phyloP scores from a whole-genome alignment of 306 rosid species.

The Prunus davidiana region DNA sequence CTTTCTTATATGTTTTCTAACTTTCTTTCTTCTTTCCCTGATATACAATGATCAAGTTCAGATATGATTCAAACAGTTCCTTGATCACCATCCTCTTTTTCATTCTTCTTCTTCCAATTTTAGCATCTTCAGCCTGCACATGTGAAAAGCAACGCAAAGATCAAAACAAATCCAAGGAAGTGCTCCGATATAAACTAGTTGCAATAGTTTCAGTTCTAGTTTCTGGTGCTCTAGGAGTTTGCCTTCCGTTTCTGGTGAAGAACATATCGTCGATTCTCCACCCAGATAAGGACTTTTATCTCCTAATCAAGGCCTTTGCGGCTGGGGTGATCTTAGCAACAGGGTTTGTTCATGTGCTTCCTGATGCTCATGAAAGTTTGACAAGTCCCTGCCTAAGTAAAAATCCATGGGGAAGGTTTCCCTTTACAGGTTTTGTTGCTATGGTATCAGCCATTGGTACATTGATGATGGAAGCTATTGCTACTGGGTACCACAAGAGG shows the following conservation, averaged over 20 bases:
- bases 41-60: not conserved
- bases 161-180: slow-evolving; percentile 24
- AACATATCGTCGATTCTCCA: slow-evolving; percentile 10
- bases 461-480: slow-evolving; percentile 45
- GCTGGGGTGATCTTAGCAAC: slow-evolving; percentile 64
- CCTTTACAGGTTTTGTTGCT: slow-evolving; percentile 52
- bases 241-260: slow-evolving; percentile 38
- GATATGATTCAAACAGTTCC: not conserved
- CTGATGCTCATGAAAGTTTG: slow-evolving; percentile 48
- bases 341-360: slow-evolving; percentile 59
- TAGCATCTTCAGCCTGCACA: slow-evolving; percentile 30
- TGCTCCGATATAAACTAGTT: slow-evolving; percentile 32
- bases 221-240: slow-evolving; percentile 42
- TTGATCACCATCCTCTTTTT: not conserved
- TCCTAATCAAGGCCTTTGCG: slow-evolving; percentile 47
- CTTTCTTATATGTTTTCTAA: not conserved
- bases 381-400: slow-evolving; percentile 39
- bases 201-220: slow-evolving; percentile 37
- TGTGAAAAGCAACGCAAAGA: slow-evolving; percentile 20
- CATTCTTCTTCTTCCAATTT: slow-evolving; percentile 20
- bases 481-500: slow-evolving; percentile 43
- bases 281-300: slow-evolving; percentile 36
- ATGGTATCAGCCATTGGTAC: slow-evolving; percentile 53
- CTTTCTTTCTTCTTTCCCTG: not conserved
- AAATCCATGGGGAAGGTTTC: slow-evolving; percentile 56